phyloP scores from a whole-genome alignment of 163 green algal genomes.

The Chlorella variabilis region DNA sequence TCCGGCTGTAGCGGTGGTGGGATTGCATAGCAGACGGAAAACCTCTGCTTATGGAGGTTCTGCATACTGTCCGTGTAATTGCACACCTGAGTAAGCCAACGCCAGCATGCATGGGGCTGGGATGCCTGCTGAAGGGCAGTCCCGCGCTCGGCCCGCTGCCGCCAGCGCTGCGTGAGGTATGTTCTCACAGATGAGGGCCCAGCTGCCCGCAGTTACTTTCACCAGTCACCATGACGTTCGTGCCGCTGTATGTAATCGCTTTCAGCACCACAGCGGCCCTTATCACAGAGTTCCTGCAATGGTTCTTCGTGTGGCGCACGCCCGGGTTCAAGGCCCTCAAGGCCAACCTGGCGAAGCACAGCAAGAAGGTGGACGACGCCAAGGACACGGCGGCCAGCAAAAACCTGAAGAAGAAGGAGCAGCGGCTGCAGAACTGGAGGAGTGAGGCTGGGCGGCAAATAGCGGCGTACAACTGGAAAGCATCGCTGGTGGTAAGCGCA shows the following conservation, averaged over 20 bases:
- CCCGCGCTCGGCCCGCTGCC: too few species aligned
- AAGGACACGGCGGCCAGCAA: conserved; percentile 28
- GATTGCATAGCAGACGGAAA: too few species aligned
- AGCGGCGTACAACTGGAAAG: conserved; percentile 27
- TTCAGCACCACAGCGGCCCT: conserved; percentile 22
- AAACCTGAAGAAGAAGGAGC: conserved; percentile 45
- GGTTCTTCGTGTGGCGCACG: conserved; percentile 45
- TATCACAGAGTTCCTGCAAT: conserved; percentile 38
- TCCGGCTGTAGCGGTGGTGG: background rate
- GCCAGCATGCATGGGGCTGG: too few species aligned
- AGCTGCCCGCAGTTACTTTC: too few species aligned
- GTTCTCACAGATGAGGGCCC: too few species aligned
- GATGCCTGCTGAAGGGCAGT: too few species aligned
- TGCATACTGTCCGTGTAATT: too few species aligned
- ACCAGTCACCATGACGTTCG: background rate
- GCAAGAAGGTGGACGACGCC: conserved; percentile 29
- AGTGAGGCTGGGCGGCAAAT: conserved; percentile 38
- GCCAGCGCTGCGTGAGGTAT: too few species aligned
- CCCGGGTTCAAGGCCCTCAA: conserved; percentile 35
- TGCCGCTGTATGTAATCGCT: conserved; percentile 28
- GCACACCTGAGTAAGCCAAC: too few species aligned
- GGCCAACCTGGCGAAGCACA: conserved; percentile 41
- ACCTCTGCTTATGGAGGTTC: too few species aligned
- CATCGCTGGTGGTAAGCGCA: conserved; percentile 39
- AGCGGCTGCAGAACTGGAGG: conserved; percentile 32